Conservation (phyloP, 139 green algal genomes). For the Volvox reticuliferus region DNA sequence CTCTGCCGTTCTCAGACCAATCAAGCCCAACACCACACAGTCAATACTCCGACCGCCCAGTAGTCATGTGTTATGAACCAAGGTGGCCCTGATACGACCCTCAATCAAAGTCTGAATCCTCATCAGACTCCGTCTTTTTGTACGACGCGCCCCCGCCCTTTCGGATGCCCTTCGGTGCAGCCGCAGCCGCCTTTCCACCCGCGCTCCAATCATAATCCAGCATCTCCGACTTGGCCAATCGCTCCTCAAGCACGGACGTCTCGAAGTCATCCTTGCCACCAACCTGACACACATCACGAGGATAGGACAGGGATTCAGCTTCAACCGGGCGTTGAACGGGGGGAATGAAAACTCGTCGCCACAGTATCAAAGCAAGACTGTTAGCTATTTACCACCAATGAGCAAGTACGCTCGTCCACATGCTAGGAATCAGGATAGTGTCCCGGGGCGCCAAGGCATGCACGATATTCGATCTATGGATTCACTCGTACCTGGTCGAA, state of each 20-base stretch:
- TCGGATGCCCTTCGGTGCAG: conserved; percentile 44
- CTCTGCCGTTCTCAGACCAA: too few species aligned
- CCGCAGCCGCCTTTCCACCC: conserved; percentile 47
- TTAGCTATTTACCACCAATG: too few species aligned
- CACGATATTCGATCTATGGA: too few species aligned
- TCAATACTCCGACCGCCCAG: too few species aligned
- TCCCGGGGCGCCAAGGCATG: neutral
- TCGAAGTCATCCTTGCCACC: conserved; percentile 77
- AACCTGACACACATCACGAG: conserved; percentile 47
- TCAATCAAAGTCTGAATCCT: conserved; percentile 86
- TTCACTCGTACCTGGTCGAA: conserved; percentile 58
- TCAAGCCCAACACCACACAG: too few species aligned
- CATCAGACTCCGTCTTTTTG: conserved; percentile 75
- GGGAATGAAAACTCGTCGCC: too few species aligned
- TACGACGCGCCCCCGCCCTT: conserved; percentile 61
- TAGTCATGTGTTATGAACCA: too few species aligned
- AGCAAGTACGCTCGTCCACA: neutral
- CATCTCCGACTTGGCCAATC: conserved; percentile 61
- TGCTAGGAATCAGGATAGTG: neutral
- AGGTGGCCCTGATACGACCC: too few species aligned
- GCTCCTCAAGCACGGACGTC: conserved; percentile 67
- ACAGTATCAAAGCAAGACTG: too few species aligned
- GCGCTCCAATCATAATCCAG: conserved; percentile 49
- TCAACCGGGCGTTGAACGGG: too few species aligned
- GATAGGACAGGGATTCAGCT: too few species aligned